Conservation (phyloP, 2,329 filamentous ascomycete genomes). For the Microcyclospora tardicrescens region DNA sequence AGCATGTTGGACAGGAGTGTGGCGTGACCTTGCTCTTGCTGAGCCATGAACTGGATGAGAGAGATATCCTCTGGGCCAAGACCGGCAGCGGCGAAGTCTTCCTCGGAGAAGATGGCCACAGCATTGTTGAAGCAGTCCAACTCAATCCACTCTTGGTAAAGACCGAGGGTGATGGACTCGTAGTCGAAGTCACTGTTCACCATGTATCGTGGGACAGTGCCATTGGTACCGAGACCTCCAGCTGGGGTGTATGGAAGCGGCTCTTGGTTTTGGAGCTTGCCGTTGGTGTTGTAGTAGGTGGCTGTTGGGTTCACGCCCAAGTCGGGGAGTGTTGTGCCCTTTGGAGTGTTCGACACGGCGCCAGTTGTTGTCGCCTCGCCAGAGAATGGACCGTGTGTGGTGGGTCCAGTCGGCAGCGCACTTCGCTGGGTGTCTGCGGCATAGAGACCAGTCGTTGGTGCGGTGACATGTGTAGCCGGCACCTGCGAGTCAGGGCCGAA, state of each 20-base stretch:
- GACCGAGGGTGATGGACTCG: constrained; percentile 57
- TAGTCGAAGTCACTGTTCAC: constrained; percentile 75
- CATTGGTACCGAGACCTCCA: constrained; percentile 63
- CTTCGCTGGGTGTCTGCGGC: constrained; percentile 34
- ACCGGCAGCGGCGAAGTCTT: constrained; percentile 57
- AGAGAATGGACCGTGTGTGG: constrained; percentile 55
- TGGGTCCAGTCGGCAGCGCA: constrained; percentile 41
- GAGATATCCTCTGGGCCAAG: constrained; percentile 56
- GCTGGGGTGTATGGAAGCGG: constrained; percentile 60
- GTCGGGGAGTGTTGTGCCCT: constrained; percentile 46
- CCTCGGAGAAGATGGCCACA: constrained; percentile 52
- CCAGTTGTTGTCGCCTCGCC: constrained; percentile 58
- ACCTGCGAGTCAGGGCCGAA: constrained; percentile 34
- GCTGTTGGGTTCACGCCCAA: constrained; percentile 47
- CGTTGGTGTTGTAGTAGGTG: constrained; percentile 59
- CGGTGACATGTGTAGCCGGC: constrained; percentile 22
- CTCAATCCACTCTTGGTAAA: constrained; percentile 79
- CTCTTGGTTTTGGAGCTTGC: constrained; percentile 51
- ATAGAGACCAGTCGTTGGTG: constrained; percentile 18
- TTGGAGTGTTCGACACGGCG: constrained; percentile 46
- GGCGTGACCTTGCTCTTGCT: constrained; percentile 67
- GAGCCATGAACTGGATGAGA: constrained; percentile 62
- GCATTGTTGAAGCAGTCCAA: constrained; percentile 71
- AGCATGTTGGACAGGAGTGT: constrained; percentile 68
- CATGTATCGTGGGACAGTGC: constrained; percentile 61